phyloP scores from a whole-genome alignment of 495 filamentous ascomycete species.

The Penicillium turbatum region DNA sequence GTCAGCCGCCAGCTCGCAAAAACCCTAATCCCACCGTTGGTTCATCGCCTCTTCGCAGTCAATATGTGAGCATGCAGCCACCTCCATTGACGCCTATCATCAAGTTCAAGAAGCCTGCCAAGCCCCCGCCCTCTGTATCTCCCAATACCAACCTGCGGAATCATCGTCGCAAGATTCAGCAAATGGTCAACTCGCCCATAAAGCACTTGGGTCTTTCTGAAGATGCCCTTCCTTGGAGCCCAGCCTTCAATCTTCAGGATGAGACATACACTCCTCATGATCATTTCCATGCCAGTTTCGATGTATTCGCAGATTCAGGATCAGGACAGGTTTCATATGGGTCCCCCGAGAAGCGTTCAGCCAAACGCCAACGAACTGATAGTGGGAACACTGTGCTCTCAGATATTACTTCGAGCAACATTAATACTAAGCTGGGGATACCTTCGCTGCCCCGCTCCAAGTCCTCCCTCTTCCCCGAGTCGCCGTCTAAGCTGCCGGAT shows the following conservation, averaged over 20 bases:
- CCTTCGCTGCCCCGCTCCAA: conserved; percentile 35
- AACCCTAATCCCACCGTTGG: conserved; percentile 43
- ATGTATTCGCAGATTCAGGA: conserved; percentile 66
- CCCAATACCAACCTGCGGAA: conserved; percentile 93
- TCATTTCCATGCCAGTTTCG: conserved; percentile 54
- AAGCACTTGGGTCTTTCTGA: conserved; percentile 64
- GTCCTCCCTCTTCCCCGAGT: conserved; percentile 45
- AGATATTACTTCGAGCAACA: conserved; percentile 56
- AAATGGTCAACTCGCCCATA: conserved; percentile 84
- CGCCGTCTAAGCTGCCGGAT: conserved; percentile 45
- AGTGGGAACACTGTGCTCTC: conserved; percentile 50
- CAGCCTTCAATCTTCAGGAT: conserved; percentile 65
- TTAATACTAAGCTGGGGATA: conserved; percentile 48
- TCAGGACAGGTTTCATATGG: conserved; percentile 50
- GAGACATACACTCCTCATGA: conserved; percentile 47
- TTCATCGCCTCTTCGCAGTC: conserved; percentile 56
- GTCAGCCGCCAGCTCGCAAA: conserved; percentile 51
- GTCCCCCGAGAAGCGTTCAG: conserved; percentile 73
- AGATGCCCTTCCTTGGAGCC: conserved; percentile 67
- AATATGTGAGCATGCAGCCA: conserved; percentile 58
- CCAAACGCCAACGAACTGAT: conserved; percentile 58
- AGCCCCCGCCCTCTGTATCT: conserved; percentile 81
- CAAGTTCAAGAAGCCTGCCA: conserved; percentile 76
- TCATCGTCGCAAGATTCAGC: conserved; percentile 80
- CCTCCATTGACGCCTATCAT: conserved; percentile 82